phyloP scores from a whole-genome alignment of 352 stramenopile genomes.

The Phytopythium ostracodes region DNA sequence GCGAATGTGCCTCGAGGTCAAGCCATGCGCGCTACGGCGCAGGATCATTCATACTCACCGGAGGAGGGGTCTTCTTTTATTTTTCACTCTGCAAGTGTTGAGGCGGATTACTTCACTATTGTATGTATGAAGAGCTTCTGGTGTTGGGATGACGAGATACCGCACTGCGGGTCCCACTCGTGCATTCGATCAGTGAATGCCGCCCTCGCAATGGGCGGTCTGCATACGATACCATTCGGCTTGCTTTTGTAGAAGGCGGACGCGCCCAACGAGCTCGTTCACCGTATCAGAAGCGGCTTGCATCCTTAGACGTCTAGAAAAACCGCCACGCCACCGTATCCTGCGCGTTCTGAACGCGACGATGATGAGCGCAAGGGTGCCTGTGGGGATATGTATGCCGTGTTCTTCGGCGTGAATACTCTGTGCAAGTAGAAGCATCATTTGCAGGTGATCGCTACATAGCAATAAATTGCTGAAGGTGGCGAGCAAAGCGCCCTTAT shows the following conservation, averaged over 20 bases:
- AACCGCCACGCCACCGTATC: background rate
- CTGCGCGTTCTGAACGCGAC: background rate
- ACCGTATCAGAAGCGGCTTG: background rate
- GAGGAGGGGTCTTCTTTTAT: no score
- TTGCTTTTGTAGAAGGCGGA: background rate
- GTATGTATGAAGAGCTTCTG: background rate
- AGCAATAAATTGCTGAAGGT: background rate
- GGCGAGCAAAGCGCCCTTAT: no score
- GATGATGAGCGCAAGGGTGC: background rate
- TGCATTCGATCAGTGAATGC: background rate
- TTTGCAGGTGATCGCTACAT: background rate
- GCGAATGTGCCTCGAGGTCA: background rate
- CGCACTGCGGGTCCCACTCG: background rate
- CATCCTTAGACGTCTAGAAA: background rate
- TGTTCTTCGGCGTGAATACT: background rate
- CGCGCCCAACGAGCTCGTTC: no score
- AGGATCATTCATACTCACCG: background rate
- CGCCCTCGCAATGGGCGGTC: background rate
- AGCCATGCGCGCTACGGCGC: background rate
- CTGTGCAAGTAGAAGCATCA: background rate
- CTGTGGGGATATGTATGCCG: background rate
- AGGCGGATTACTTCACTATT: no score
- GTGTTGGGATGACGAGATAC: background rate
- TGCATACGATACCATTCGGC: background rate
- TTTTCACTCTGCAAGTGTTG: no score